Evolutionary conservation across 2,329 filamentous ascomycete species (phyloP), one percentile per base, ranked within the genome.

Genomic region (Periconia macrospinosa): DNA sequence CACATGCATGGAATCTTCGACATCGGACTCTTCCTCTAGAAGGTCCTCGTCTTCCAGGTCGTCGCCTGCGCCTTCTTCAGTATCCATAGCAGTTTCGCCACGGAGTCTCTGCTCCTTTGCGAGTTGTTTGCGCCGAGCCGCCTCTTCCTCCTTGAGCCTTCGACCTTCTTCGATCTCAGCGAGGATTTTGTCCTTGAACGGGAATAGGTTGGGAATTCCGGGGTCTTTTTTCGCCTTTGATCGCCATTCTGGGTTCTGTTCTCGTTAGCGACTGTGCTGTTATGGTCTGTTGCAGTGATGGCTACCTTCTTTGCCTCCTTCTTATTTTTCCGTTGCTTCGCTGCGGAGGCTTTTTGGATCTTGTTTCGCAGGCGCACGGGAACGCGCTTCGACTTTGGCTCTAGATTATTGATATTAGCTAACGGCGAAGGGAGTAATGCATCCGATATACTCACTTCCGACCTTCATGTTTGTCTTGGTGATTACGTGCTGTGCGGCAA

Each of bases 221-320:
- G 93, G 94, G 68, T 99, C 94, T 80, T 97, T 99, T 85, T 97
- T 97, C 63, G 96, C 74, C 75, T 92, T 90, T 55, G 91, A 92
- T 65, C 90, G 86, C 92, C 94, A 97, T 90, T 96, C 86, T 33
- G 94, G 93, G 75, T 97, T 96, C 85, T 85, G 58, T 5, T 41
- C 3, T 2, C 18, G 54, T 75, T n/a, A 74, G 62, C 33, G 33
- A 37, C 33, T 37, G 11, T 13, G 33, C 5, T 37, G 5, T 37
- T 10, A 37, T 37, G 23, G 33, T 10, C 15, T 37, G 33, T 3
- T 37, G 11, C 33, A 37, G 23, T 27, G 23, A 27, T 3, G 23
- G 23, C 23, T 69, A 84, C 83, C 74, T 96, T 92, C 81, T 96
- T 97, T 52, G 89, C 91, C 52, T 86, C 81, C 81, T 96, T 97